Base-by-base conservation (phyloP, 2,329 filamentous ascomycete genomes). In the Lachnellula cervina region DNA sequence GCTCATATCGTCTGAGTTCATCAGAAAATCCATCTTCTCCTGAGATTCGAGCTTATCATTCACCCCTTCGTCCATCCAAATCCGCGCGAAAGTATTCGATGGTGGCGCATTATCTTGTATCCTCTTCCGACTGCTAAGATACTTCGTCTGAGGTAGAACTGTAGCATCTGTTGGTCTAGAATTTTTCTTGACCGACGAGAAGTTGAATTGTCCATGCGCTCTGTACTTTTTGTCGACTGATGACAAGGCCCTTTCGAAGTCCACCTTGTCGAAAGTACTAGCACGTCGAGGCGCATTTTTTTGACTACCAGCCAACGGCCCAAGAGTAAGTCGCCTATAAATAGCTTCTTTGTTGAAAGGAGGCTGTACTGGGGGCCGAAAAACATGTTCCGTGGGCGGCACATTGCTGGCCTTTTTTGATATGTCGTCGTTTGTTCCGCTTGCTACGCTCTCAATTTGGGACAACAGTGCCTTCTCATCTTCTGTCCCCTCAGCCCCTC, bases 61-160 rank as follows among this genome's bases (percentile, higher is more conserved):
- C 16, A 54, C 23, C 13, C 58, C 55, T n/a, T 60, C 54, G 34
- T 55, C 78, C 75, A 51, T 79, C 77, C 44, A 73, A 72, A 62
- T 79, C 74, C 4, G 78, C 78, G 35, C 69, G 59, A 54, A 56
- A 5, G 74, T 72, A 1, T 42, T 49, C 16, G 56, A 52, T 32
- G 54, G 52, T 25, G 23, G 32, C n/a, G 49, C 49, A 35, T 53
- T 58, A 14, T 58, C 58, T 19, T 60, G 55, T 3, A 42, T 37
- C 47, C 63, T 65, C 17, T 53, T 56, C 19, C 62, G 63, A 14
- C 51, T 52, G 16, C 48, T 58, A 13, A 70, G 58, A 48, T 67
- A 68, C 45, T 64, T 54, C 28, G 66, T 67, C 42, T 62, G 63
- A 23, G 67, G 66, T 16, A 68, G 56, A 37, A 53, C 57, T 35